phyloP scores from a whole-genome alignment of 1,284 basidiomycete genomes.

The Leccinum solheimii region DNA sequence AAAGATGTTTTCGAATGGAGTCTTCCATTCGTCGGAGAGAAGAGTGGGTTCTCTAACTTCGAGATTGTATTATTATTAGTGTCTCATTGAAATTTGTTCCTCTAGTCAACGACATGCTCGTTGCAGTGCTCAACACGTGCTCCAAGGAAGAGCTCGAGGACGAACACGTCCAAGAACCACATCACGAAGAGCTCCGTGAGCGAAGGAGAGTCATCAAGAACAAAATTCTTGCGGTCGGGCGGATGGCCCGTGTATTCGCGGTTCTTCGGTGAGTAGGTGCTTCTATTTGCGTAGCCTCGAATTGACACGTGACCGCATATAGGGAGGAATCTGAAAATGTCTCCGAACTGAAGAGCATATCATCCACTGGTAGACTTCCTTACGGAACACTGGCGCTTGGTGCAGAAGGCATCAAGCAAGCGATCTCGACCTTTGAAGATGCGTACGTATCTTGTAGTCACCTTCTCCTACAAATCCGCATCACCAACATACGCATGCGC shows the following conservation, averaged over 20 bases:
- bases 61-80: neutral
- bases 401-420: constrained; percentile 93
- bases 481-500: neutral
- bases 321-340: constrained; percentile 98
- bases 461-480: neutral
- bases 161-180: constrained; percentile 44
- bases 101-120: constrained; percentile 95
- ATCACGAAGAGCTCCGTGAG: constrained; percentile 60
- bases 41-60: constrained; percentile 59
- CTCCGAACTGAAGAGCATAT: constrained; percentile 93
- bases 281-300: neutral
- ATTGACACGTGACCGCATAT: constrained; percentile 5
- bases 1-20: constrained; percentile 95
- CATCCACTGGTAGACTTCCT: constrained; percentile 76
- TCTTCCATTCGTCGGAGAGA: constrained; percentile 89
- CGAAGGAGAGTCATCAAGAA: constrained; percentile 88
- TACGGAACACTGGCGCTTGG: constrained; percentile 87
- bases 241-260: constrained; percentile 94
- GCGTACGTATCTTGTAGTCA: constrained; percentile 63
- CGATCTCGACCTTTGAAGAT: constrained; percentile 92
- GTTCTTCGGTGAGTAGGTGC: constrained; percentile 74
- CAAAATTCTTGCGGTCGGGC: constrained; percentile 96
- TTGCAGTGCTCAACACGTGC: constrained; percentile 91
- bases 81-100: neutral
- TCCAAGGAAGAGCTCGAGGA: constrained; percentile 94